These are phyloP conservation scores for Xylaria multiplex DNA, from an alignment of 2,329 filamentous ascomycete genomes.

Conservation along the genomic window DNA sequence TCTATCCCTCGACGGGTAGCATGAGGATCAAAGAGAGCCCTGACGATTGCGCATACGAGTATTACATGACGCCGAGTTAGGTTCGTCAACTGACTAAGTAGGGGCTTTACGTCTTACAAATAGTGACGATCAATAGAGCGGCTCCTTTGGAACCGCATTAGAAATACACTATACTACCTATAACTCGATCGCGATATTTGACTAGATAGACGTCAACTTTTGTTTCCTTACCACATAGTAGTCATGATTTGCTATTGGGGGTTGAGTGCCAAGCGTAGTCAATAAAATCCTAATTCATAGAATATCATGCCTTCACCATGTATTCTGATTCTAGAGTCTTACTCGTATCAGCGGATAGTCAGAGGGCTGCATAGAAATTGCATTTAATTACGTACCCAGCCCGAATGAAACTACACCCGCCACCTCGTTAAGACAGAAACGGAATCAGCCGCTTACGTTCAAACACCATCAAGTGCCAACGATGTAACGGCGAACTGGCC, in stretches of 20 bases:
- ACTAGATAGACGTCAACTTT: neutral
- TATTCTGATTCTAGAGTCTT: too few species aligned
- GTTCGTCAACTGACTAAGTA: neutral
- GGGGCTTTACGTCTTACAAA: neutral
- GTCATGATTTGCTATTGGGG: neutral
- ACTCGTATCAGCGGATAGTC: too few species aligned
- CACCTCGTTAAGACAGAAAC: too few species aligned
- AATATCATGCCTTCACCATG: too few species aligned
- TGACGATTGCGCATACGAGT: slow-evolving; percentile 54
- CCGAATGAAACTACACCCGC: too few species aligned
- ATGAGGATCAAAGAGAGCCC: slow-evolving; percentile 72
- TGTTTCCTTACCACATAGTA: neutral
- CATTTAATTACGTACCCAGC: too few species aligned
- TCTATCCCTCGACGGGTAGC: slow-evolving; percentile 44
- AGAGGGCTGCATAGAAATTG: too few species aligned
- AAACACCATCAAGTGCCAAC: neutral
- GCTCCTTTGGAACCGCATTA: neutral
- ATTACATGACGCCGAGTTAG: slow-evolving; percentile 5
- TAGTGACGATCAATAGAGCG: neutral
- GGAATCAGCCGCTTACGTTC: neutral
- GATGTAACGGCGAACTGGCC: neutral
- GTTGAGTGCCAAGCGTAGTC: neutral
- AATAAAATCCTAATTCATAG: too few species aligned
- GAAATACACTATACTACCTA: neutral
- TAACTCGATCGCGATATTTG: neutral